Base-by-base conservation (phyloP, 2,329 filamentous ascomycete species). In the Knufia fluminis region DNA sequence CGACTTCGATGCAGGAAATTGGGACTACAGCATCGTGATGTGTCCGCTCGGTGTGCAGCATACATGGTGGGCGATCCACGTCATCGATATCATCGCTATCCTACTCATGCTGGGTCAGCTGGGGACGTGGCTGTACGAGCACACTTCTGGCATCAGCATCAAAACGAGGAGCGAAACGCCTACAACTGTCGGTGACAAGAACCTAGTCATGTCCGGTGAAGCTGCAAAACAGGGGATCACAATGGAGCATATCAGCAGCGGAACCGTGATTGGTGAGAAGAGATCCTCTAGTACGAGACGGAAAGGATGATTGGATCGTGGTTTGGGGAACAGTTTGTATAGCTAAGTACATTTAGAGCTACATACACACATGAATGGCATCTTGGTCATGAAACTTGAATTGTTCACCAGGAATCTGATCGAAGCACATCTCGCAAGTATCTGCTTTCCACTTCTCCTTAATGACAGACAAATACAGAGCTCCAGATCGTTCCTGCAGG, bases 61-160 rank as follows among this genome's bases (percentile, higher is more conserved):
- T 69, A 76, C 90, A 46, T 98, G 92, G 92, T 98, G 92, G 92
- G 75, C 79, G 3, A 80, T 92, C 4, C 90, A 97, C 71, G 74
- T 90, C 40, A 53, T 88, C 28, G 83, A 88, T 61, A 56, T 88
- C 2, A 58, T 78, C 20, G 66, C 66, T 9, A 43, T 69, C 24
- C 4, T 40, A 2, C 17, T n/a, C n/a, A 12, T 32, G 24, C 3
- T 33, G 10, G 24, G 4, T 12, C 28, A 19, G 42, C 12, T 19
- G 14, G 6, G 19, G 16, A 19, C 17, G 16, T 45, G 42, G 42
- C 16, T 41, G 8, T 36, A 36, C 16, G 9, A 14, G 12, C 14
- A 7, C 14, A n/a, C 35, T 7, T 7, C n/a, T 16, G 35, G 14
- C 35, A 7, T 7, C 7, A 38, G 6, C 6, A 7, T 6, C n/a